Percentiles rank a stretch among this genome's conserved stretches.
These are phyloP conservation scores for Solioccasus polychromus DNA, from an alignment of 768 basidiomycete species.

Conservation along the genomic window DNA sequence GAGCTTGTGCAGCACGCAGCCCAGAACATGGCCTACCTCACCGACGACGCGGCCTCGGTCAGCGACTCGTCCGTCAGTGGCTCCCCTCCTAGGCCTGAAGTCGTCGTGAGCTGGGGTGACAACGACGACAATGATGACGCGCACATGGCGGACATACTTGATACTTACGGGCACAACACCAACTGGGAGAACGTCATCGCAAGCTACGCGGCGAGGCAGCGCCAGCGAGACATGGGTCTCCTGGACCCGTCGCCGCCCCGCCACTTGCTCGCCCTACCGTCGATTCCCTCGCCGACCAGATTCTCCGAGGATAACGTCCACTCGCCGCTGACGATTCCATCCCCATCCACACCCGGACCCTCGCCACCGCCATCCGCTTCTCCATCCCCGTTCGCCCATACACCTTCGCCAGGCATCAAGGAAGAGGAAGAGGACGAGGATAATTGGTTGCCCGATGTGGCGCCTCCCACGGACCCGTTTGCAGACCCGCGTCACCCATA, in stretches of 20 bases:
- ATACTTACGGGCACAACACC: background rate
- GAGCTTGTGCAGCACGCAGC: background rate
- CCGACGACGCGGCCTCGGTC: constrained; percentile 16
- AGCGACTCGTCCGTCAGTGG: constrained; percentile 14
- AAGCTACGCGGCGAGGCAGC: constrained; percentile 3
- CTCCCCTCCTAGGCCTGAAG: constrained; percentile 21
- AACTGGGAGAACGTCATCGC: constrained; percentile 17
- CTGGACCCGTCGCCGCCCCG: constrained; percentile 3
- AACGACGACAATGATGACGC: too few species aligned
- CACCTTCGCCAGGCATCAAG: constrained; percentile 6
- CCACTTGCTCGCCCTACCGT: constrained; percentile 19
- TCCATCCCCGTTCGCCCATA: constrained; percentile 9
- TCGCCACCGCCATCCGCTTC: constrained; percentile 19
- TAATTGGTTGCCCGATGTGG: background rate
- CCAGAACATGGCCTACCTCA: constrained; percentile 12
- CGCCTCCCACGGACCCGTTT: background rate
- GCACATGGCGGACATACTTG: constrained; percentile 6
- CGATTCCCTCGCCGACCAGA: constrained; percentile 25
- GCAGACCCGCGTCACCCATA: too few species aligned
- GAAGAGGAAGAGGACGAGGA: constrained; percentile 19
- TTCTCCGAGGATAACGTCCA: constrained; percentile 16
- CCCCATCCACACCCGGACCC: constrained; percentile 12
- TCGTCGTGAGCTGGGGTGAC: constrained; percentile 15
- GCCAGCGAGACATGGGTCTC: background rate
- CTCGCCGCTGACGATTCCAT: constrained; percentile 27